These are phyloP conservation scores for Xylariomycetidae sp. DNA, from an alignment of 2,329 filamentous ascomycete genomes.

Conservation along the genomic window DNA sequence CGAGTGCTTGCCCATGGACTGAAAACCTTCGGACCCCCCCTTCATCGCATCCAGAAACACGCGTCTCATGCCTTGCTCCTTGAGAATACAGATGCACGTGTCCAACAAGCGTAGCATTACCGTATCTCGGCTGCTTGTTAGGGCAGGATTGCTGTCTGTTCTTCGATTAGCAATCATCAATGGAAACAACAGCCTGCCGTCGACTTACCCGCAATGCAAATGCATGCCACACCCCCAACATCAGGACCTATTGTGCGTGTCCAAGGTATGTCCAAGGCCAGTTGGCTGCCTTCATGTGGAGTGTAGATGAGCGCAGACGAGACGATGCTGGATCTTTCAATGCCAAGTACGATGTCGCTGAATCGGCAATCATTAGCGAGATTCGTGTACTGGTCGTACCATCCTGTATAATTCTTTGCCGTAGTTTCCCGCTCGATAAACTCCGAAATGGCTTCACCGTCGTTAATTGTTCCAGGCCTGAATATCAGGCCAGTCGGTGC, in stretches of 20 bases:
- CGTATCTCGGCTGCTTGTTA: slow-evolving; percentile 39
- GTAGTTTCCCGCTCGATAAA: slow-evolving; percentile 44
- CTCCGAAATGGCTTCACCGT: slow-evolving; percentile 41
- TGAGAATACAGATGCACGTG: slow-evolving; percentile 42
- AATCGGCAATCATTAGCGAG: slow-evolving; percentile 42
- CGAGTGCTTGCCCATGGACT: slow-evolving; percentile 42
- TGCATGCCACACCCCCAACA: slow-evolving; percentile 54
- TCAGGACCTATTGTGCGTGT: slow-evolving; percentile 41
- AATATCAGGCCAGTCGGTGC: slow-evolving; percentile 35
- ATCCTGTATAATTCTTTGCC: slow-evolving; percentile 44
- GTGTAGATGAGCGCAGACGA: slow-evolving; percentile 50
- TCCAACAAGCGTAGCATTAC: slow-evolving; percentile 49
- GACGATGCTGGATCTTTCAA: slow-evolving; percentile 42
- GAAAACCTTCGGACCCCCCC: slow-evolving; percentile 43
- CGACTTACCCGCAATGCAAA: slow-evolving; percentile 49
- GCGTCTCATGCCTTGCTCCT: slow-evolving; percentile 42
- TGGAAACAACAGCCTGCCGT: not conserved
- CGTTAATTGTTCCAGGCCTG: slow-evolving; percentile 37
- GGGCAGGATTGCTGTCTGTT: slow-evolving; percentile 37
- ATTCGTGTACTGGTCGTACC: slow-evolving; percentile 54
- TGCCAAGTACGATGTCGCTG: slow-evolving; percentile 47
- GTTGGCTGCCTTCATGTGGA: slow-evolving; percentile 38
- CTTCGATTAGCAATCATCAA: slow-evolving; percentile 9
- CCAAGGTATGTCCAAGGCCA: slow-evolving; percentile 50
- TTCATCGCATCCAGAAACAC: slow-evolving; percentile 52